Conservation (phyloP, 164 flowering plant genomes). For the Nelumbo lutea region DNA sequence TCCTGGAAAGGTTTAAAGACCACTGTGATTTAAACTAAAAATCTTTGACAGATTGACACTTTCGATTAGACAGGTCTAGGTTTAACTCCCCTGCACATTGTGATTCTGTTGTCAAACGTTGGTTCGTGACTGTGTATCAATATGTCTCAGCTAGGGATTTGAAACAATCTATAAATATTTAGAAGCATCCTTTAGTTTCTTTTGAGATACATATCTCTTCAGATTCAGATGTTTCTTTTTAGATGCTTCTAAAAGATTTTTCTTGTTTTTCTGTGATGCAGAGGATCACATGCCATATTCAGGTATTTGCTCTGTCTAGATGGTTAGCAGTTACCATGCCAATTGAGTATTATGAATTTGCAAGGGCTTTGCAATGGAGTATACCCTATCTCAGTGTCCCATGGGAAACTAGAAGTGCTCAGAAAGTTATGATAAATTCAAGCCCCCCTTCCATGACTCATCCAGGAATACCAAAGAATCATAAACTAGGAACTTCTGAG, state of each 20-base stretch:
- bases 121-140: not conserved
- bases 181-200: not conserved
- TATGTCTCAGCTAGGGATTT: not conserved
- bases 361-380: conserved; percentile 74
- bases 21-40: no score
- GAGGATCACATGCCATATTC: conserved; percentile 85
- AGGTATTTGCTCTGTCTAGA: conserved; percentile 85
- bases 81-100: not conserved
- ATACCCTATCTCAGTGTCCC: conserved; percentile 83
- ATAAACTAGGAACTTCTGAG: conserved; percentile 15
- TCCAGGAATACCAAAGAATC: conserved; percentile 21
- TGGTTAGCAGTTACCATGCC: conserved; percentile 77
- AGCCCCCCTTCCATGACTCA: conserved; percentile 27
- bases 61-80: not conserved
- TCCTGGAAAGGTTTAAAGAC: not conserved
- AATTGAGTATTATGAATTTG: conserved; percentile 73
- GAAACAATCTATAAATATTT: not conserved
- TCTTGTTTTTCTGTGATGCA: conserved; percentile 24
- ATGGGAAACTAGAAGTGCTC: conserved; percentile 59
- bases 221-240: not conserved
- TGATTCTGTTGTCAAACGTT: not conserved
- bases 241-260: not conserved
- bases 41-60: no score
- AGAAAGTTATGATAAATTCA: conserved; percentile 40
- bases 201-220: not conserved